These are phyloP conservation scores for Thraustotheca clavata DNA, from an alignment of 352 stramenopile genomes.

Conservation along the genomic window DNA sequence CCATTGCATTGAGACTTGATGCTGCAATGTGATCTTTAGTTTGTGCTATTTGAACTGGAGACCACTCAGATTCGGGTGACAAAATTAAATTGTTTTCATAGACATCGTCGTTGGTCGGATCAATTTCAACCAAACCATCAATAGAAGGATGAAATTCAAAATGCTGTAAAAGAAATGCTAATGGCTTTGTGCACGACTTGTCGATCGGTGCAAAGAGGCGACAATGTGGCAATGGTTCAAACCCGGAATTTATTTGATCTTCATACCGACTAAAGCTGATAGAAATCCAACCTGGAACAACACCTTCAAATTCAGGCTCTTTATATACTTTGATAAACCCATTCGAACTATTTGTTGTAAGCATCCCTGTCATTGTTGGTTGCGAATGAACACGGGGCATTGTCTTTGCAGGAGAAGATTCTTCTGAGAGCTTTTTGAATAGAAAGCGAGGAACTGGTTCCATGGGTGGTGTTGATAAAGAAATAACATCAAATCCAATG, in stretches of 20 bases:
- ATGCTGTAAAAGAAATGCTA: slow-evolving; percentile 15
- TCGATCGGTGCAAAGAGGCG: slow-evolving; percentile 13
- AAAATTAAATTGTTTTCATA: not conserved
- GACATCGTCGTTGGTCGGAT: not conserved
- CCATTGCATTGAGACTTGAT: not conserved
- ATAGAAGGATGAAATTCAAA: not conserved
- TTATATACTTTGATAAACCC: too few relatives aligned
- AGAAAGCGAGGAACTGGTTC: slow-evolving; percentile 98
- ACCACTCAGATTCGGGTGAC: too few relatives aligned
- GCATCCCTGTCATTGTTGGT: too few relatives aligned
- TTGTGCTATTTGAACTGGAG: not conserved
- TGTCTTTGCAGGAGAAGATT: slow-evolving; percentile 23
- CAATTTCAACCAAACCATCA: not conserved
- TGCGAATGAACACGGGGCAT: too few relatives aligned
- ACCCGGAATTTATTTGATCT: not conserved
- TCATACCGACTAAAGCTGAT: slow-evolving; percentile 12
- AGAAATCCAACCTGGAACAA: slow-evolving; percentile 9
- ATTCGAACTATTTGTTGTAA: too few relatives aligned
- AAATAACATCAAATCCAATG: slow-evolving; percentile 98
- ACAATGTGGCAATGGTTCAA: slow-evolving; percentile 13
- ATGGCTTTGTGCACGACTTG: not conserved
- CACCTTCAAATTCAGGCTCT: not conserved
- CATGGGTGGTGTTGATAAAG: slow-evolving; percentile 88
- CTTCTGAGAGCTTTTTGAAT: too few relatives aligned
- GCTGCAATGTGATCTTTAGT: not conserved